phyloP scores from a whole-genome alignment of 768 basidiomycete species.

The Tylopilus cervinicoccineus region DNA sequence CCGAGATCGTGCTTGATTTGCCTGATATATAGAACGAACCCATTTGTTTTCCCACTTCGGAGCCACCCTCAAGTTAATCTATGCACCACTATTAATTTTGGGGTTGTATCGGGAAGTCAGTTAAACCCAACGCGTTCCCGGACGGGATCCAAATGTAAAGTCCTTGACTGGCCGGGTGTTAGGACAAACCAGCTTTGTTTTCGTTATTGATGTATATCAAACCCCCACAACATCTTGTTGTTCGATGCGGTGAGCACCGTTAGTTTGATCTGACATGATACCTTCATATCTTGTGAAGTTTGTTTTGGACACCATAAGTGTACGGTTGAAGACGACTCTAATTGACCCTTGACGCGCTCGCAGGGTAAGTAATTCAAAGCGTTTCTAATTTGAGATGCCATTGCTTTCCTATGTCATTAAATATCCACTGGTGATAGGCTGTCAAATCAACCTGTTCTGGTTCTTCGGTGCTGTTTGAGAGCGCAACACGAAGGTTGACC shows the following conservation, averaged over 20 bases:
- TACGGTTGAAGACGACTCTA: conserved; percentile 3
- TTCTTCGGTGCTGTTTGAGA: conserved; percentile 16
- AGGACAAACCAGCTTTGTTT: not conserved
- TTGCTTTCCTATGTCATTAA: conserved; percentile 3
- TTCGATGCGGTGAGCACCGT: not conserved
- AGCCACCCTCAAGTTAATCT: conserved; percentile 11
- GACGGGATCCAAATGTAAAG: conserved; percentile 19
- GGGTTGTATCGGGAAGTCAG: conserved; percentile 27
- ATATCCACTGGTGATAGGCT: not conserved
- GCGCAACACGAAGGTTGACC: conserved; percentile 17
- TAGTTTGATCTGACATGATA: not conserved
- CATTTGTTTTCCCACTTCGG: conserved; percentile 14
- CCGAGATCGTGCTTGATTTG: conserved; percentile 1
- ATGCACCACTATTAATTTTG: conserved; percentile 11
- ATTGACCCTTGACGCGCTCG: conserved; percentile 12
- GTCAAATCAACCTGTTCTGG: conserved; percentile 17
- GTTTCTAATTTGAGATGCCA: conserved; percentile 11
- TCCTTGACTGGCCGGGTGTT: conserved; percentile 5
- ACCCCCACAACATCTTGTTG: conserved; percentile 1
- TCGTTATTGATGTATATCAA: conserved; percentile 8
- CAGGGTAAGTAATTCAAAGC: conserved; percentile 8
- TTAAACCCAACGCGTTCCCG: conserved; percentile 24
- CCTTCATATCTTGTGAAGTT: conserved; percentile 17
- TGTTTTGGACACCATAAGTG: not conserved
- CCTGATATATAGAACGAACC: conserved; percentile 16